These are phyloP conservation scores for Entophlyctis luteolus DNA, from an alignment of 192 early-diverging fungal genomes.

Conservation along the genomic window DNA sequence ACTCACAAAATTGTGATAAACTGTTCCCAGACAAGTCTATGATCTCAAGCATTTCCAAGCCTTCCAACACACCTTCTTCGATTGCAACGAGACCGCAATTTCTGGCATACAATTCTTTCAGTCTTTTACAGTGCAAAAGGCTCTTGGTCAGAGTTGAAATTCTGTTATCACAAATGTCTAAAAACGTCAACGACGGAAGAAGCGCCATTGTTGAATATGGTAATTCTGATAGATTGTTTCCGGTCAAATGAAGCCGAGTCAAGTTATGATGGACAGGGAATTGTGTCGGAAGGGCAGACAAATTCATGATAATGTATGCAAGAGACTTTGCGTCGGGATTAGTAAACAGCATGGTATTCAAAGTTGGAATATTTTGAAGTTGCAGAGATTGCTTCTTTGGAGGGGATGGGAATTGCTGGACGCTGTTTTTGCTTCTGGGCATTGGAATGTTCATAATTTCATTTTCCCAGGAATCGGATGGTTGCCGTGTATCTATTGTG, in stretches of 20 bases:
- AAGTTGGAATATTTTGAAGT: not conserved
- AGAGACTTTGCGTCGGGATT: not conserved
- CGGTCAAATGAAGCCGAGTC: constrained; percentile 36
- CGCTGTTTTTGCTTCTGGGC: not conserved
- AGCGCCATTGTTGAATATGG: constrained; percentile 12
- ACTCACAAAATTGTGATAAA: constrained; percentile 35
- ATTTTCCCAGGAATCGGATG: not conserved
- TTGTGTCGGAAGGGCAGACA: constrained; percentile 5
- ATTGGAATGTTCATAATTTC: not conserved
- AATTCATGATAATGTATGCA: constrained; percentile 2
- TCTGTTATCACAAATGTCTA: constrained; percentile 40
- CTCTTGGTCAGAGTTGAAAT: constrained; percentile 22
- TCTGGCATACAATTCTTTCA: constrained; percentile 38
- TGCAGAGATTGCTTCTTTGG: not conserved
- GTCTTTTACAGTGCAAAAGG: constrained; percentile 18
- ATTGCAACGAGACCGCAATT: constrained; percentile 29
- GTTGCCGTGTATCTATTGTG: no score
- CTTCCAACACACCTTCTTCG: constrained; percentile 28
- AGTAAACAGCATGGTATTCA: not conserved
- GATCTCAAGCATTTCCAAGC: constrained; percentile 31
- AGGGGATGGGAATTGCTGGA: not conserved
- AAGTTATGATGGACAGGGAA: not conserved
- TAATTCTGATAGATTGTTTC: constrained; percentile 23
- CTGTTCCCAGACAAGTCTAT: constrained; percentile 37
- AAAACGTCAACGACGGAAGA: constrained; percentile 25